Evolutionary conservation across 2,329 filamentous ascomycete genomes (phyloP), one percentile per base, ranked within the genome.

Genomic region (Plenodomus lindquistii): DNA sequence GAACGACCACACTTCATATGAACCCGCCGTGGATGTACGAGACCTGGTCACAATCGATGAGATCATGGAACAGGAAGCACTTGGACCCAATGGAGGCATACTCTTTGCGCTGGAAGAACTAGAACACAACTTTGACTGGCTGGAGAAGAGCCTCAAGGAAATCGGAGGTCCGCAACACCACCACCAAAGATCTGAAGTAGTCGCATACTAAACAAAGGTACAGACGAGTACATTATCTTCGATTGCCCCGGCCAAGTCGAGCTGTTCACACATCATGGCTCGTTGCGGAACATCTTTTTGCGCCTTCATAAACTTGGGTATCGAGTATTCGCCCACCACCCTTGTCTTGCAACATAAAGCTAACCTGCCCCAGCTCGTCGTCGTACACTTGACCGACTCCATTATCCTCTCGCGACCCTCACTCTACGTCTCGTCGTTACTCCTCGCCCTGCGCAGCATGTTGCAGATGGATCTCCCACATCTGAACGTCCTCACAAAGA

Each of bases 191-290:
- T 31, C 11, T 13, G 15, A 15, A 31, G 6, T 7, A 31, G 27
- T 31, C 6, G 27, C 6, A 31, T 31, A 15, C 11, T 31, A 15
- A 31, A 8, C n/a, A 8, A 17, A 46, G 16, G 17, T 38, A 29
- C 50, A 75, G 90, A 97, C 57, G 92, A 97, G 62, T 99, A 97
- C 67, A 77, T 99, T 47, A 75, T 99, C 10, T 97, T 99, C 57
- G 94, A 99, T 75, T 97, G 94, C 59, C 94, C 94, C 0, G 94
- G 94, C 0, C 94, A 99, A 72, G 93, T 97, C 40, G 94, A 99
- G 75, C 82, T 99, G 5, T 97, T 97, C 67, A 97, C 93, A 38
- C 94, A 97, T 69, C 94, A 99, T 75, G 86, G 86, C 47, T 95
- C 91, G 13, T 77, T 99, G 59, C 85, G 94, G 48, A 95, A 95